Evolutionary conservation across 2,329 filamentous ascomycete species (phyloP).

Genomic region (Colletotrichum sojae): DNA sequence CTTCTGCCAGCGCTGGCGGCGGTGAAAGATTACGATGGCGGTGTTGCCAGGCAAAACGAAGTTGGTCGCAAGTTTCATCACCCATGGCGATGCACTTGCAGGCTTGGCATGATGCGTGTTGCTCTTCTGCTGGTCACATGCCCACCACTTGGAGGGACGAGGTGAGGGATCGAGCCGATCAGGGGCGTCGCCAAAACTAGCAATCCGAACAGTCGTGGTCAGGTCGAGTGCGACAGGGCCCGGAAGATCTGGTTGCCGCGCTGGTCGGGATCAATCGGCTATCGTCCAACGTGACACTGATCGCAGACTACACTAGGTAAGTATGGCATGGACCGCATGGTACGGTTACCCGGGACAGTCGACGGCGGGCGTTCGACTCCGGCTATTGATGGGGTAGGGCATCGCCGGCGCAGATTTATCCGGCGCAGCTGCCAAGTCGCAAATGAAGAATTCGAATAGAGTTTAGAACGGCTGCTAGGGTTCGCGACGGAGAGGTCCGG

Average conservation of each 20-base stretch:
- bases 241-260: neutral
- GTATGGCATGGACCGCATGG: too few relatives aligned
- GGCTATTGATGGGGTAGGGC: neutral
- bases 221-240: neutral
- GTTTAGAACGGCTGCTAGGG: slow-evolving; percentile 15
- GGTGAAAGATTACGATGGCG: neutral
- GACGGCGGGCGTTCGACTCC: neutral
- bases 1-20: too few relatives aligned
- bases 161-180: neutral
- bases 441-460: slow-evolving; percentile 19
- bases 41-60: neutral
- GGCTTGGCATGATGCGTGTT: slow-evolving; percentile 1
- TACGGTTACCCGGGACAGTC: neutral
- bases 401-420: slow-evolving; percentile 10
- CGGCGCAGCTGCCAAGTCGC: slow-evolving; percentile 4
- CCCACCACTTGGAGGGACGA: neutral
- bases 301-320: neutral
- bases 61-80: neutral
- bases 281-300: slow-evolving; percentile 4
- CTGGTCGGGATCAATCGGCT: neutral
- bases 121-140: neutral
- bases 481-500: slow-evolving; percentile 23
- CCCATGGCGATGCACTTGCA: neutral
- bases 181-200: neutral
- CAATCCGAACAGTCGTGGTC: neutral